Base-by-base conservation (phyloP, 352 stramenopile genomes). In the Phytophthora lateralis region DNA sequence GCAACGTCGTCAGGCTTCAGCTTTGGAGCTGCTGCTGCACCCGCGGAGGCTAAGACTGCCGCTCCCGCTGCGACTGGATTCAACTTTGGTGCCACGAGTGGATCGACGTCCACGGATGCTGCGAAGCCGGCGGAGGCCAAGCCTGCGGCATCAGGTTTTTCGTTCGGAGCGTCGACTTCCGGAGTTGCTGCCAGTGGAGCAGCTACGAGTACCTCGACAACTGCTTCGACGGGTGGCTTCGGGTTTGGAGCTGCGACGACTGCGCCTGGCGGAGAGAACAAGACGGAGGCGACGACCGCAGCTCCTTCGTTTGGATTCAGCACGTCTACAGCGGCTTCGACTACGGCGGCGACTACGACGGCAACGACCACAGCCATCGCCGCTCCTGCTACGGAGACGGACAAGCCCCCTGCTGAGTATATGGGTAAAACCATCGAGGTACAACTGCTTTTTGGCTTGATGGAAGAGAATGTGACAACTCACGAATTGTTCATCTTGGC, bases 391-490 rank as follows among this genome's bases (percentile, higher is more conserved):
- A 76, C 82, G 12, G 57, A 67, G 44, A 79, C 73, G 12, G 80
- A 93, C 15, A 80, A 89, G 50, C 83, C 85, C 8, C 87, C 87
- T 14, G 87, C 85, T 38, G 83, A 93, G 57, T 95, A 94, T 68
- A 90, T 91, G 71, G 85, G 85, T 44, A 83, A 85, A 52, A 95
- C 85, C 1, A 90, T 95, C 26, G 87, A 95, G 76, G 80, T 89
- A 57, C 20, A 56, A 49, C 1, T n/a, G 32, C 10, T 24, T n/a
- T 45, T 44, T 29, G 6, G 15, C n/a, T 52, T 48, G 24, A 18
- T 49, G 37, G n/a, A 18, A 17, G 30, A 38, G 17, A n/a, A 45
- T 44, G 26, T 27, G 20, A 41, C 8, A 10, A 20, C 20, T 8
- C 12, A 30, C 20, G 38, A 47, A 53, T 30, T 29, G 26, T 1